A percentile compares a stretch with the other conserved stretches of the same genome.
These are phyloP conservation scores for Streptanthus diversifolius DNA, from an alignment of 345 rosid species.

Conservation along the genomic window DNA sequence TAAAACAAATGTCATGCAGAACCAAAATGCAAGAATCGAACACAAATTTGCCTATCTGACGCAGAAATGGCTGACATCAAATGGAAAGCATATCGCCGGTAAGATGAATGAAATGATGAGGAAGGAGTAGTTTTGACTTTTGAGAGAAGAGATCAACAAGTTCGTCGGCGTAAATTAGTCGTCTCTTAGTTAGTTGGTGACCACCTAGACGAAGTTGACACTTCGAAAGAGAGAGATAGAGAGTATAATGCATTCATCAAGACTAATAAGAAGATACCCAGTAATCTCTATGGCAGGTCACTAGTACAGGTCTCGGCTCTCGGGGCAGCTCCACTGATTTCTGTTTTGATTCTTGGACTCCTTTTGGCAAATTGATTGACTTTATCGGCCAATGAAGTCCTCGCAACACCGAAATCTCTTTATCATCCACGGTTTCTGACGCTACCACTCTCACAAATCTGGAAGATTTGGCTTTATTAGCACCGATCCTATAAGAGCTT, in stretches of 20 bases:
- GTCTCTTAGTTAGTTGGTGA: slow-evolving; percentile 24
- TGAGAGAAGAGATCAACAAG: slow-evolving; percentile 24
- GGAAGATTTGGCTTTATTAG: too few species aligned
- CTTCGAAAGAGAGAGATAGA: not conserved
- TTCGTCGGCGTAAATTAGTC: slow-evolving; percentile 19
- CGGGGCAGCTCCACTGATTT: not conserved
- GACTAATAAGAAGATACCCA: not conserved
- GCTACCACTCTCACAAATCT: too few species aligned
- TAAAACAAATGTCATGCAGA: too few species aligned
- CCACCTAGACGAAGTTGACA: slow-evolving; percentile 15
- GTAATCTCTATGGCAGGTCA: not conserved
- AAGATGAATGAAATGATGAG: not conserved
- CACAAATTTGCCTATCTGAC: not conserved
- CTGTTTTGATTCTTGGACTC: not conserved
- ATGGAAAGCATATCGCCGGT: not conserved
- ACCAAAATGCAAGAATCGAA: slow-evolving; percentile 18
- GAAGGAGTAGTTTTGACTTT: slow-evolving; percentile 14
- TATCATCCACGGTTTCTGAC: too few species aligned
- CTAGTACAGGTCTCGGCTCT: not conserved
- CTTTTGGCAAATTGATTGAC: too few species aligned
- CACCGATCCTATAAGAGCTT: not conserved
- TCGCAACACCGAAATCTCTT: not conserved
- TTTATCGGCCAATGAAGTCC: not conserved
- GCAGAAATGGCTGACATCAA: slow-evolving; percentile 14
- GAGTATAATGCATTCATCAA: slow-evolving; percentile 2